Evolutionary conservation across 2,329 filamentous ascomycete genomes (phyloP).

Genomic region (Pseudocercospora eumusae): DNA sequence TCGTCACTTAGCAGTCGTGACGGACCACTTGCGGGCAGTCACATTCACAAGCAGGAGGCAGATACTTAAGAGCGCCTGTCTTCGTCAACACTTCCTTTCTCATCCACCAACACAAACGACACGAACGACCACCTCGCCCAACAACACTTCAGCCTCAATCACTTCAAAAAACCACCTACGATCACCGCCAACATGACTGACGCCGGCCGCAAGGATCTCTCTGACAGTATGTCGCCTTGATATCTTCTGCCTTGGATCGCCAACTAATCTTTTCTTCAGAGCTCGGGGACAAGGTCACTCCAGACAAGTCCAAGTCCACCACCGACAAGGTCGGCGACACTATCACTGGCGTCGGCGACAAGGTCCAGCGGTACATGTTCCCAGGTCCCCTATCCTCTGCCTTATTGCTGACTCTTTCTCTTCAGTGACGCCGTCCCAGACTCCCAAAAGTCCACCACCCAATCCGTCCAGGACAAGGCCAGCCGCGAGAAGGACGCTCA

Average conservation of each 20-base stretch:
- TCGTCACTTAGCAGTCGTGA: background rate
- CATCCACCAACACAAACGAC: conserved; percentile 3
- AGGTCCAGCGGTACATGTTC: conserved; percentile 40
- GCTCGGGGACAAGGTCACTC: conserved; percentile 59
- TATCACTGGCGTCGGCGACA: conserved; percentile 59
- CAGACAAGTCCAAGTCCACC: conserved; percentile 63
- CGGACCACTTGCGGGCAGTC: background rate
- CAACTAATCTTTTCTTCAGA: conserved; percentile 44
- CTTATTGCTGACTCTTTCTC: conserved; percentile 29
- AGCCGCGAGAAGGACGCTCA: conserved; percentile 50
- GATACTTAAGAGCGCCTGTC: conserved; percentile 1
- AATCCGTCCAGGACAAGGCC: conserved; percentile 55
- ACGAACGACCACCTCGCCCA: conserved; percentile 15
- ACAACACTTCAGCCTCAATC: conserved; percentile 12
- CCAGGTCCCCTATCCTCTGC: too few relatives aligned
- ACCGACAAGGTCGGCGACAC: conserved; percentile 60
- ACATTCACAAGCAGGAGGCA: background rate
- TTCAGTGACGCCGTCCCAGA: conserved; percentile 54
- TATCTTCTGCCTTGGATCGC: conserved; percentile 4
- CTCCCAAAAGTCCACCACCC: conserved; percentile 55
- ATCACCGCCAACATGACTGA: conserved; percentile 59
- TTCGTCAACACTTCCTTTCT: background rate
- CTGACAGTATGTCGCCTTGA: conserved; percentile 45
- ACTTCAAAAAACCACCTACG: conserved; percentile 27
- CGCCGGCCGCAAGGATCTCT: conserved; percentile 62